Base-by-base conservation (phyloP, 176 grass and related monocot genomes). In the Paspalum notatum region DNA sequence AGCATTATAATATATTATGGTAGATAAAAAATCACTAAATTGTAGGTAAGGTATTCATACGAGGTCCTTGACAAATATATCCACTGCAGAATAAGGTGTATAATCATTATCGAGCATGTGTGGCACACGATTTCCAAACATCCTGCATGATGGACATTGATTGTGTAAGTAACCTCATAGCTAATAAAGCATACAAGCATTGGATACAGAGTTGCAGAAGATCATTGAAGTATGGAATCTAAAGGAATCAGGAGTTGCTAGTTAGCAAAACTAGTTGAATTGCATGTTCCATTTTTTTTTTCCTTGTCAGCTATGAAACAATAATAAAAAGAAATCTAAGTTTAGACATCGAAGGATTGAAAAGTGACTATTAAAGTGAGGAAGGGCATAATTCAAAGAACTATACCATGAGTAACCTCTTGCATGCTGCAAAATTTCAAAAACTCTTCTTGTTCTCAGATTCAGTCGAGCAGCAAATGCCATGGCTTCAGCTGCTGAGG, bases 21-120 rank as follows among this genome's bases (percentile, higher is more conserved):
- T 61, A 53, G 45, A 52, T 83, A 12, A 65, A 85, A 39, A 42
- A 60, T 40, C 5, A 72, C 59, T 17, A 80, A 87, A n/a, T 74
- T 45, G 51, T 84, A 70, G n/a, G 2, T 45, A 16, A 40, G 20
- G 72, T 72, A 71, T 90, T 22, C 79, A 39, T 98, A 98, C 95
- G 77, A 98, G 92, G 89, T 98, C 95, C 88, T 98, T 98, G 69
- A 98, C 95, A 77, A 98, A 98, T 76, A 98, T 98, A 66, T 94
- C 90, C 66, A 98, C 86, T 74, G 95, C 95, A 89, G 95, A 98
- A 79, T 85, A 98, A 71, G 95, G 95, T 76, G 92, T 92, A 80
- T 91, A 98, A 84, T 98, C 95, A 74, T 82, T 91, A 64, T 94
- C 95, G 10, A 98, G 69, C 92, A 98, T 98, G 80, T 98, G 95